phyloP scores from a whole-genome alignment of 1,139 yeast species.

The Pichia sp. region DNA sequence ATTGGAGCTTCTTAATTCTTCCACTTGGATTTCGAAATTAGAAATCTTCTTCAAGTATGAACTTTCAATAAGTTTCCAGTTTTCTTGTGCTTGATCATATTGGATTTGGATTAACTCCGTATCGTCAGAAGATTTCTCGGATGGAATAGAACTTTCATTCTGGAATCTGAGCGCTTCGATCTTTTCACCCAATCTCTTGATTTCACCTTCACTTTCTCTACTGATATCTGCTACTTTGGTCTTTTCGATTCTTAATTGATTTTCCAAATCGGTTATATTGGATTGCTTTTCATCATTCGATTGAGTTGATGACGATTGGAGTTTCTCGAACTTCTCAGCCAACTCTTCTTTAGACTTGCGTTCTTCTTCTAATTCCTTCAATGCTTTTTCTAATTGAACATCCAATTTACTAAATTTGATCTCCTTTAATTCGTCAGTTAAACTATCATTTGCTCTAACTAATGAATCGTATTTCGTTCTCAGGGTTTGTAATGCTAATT shows the following conservation, averaged over 20 bases:
- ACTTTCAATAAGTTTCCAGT: conserved; percentile 34
- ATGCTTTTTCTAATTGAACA: conserved; percentile 40
- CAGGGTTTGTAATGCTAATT: conserved; percentile 29
- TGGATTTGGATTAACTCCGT: conserved; percentile 60
- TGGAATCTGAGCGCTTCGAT: conserved; percentile 40
- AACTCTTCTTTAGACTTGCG: conserved; percentile 33
- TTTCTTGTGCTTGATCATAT: conserved; percentile 52
- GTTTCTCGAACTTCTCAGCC: conserved; percentile 38
- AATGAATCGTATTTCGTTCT: conserved; percentile 26
- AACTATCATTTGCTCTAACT: conserved; percentile 25
- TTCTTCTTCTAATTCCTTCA: conserved; percentile 38
- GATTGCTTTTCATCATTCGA: conserved; percentile 38
- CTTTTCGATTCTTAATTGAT: conserved; percentile 28
- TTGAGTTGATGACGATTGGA: conserved; percentile 42
- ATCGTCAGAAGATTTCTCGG: conserved; percentile 1
- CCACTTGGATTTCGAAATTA: conserved; percentile 32
- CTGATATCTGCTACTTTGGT: conserved; percentile 26
- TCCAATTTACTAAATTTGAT: conserved; percentile 37
- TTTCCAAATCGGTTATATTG: conserved; percentile 30
- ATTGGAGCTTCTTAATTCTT: conserved; percentile 30
- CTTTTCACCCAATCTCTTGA: conserved; percentile 48
- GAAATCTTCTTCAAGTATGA: conserved; percentile 31
- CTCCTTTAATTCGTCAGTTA: conserved; percentile 32
- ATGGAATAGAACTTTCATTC: conserved; percentile 25
- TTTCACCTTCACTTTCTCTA: conserved; percentile 45